These are phyloP conservation scores for Zymoseptoria pseudotritici DNA, from an alignment of 2,329 filamentous ascomycete genomes.

Conservation along the genomic window DNA sequence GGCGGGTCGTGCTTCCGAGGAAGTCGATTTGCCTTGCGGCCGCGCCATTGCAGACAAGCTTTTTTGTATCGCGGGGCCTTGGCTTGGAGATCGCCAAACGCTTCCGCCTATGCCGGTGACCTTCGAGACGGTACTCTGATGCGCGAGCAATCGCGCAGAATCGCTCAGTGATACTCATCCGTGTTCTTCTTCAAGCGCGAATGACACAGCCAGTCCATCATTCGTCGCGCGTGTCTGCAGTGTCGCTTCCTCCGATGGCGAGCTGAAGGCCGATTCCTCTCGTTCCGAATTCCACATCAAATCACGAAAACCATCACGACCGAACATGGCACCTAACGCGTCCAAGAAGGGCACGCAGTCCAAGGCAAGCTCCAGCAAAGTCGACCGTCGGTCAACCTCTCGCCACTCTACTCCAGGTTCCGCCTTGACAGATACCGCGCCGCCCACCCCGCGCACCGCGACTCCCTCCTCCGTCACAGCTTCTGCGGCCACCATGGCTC, in stretches of 20 bases:
- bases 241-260: not conserved
- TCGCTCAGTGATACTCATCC: not conserved
- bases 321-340: slow-evolving; percentile 18
- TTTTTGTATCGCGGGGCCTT: not conserved
- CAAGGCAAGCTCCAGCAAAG: slow-evolving; percentile 26
- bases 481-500: slow-evolving; percentile 44
- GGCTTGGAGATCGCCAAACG: not conserved
- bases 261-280: not conserved
- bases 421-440: slow-evolving; percentile 33
- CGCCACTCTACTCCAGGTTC: slow-evolving; percentile 71
- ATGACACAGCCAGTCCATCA: not conserved
- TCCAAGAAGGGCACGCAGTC: slow-evolving; percentile 26
- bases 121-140: not conserved
- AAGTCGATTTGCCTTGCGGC: not conserved
- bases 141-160: not conserved
- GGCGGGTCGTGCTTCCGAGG: not conserved
- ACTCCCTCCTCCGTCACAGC: slow-evolving; percentile 53
- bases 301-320: not conserved
- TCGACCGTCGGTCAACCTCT: slow-evolving; percentile 59
- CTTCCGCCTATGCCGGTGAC: not conserved
- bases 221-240: not conserved
- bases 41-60: not conserved
- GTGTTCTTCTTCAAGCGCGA: not conserved
- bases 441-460: slow-evolving; percentile 46
- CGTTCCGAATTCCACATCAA: not conserved